Evolutionary conservation across 2,329 filamentous ascomycete genomes (phyloP), one percentile per base, ranked within the genome.

Genomic region (Cladosporium cucumerinum): DNA sequence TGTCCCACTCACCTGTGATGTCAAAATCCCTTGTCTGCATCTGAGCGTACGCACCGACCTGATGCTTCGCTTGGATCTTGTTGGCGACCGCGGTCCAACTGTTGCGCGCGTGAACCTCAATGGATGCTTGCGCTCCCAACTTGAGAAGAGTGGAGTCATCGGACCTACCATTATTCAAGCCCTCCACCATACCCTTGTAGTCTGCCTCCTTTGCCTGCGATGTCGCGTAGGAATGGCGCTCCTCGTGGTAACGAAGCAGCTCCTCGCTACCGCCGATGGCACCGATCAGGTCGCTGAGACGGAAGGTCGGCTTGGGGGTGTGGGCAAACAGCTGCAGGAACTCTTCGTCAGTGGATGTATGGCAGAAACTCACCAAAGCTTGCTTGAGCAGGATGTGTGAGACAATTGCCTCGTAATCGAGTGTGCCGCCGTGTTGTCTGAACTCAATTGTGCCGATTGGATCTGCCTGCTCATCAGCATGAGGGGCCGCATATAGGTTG

Each of bases 381-480:
- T 66, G 48, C 59, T 74, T 70, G 16, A 69, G 65, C 6, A 63
- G 52, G 28, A 65, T 61, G n/a, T 74, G 43, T 1, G 69, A 64
- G 11, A 66, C 36, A 57, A 76, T 71, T 12, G 68, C 66, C 1
- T 62, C 48, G 21, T 60, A 58, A 25, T 74, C 66, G 4, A 75
- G 52, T 2, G 70, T 73, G 1, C 70, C 72, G 14, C 57, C 46
- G 51, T 76, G 75, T 39, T 76, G 73, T 14, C 73, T 67, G 67
- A 77, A 76, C 65, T 73, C 73, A 51, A 76, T 71, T 1, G 74
- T 76, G n/a, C 66, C 64, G 2, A 30, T 63, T 26, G 52, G 61
- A 21, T 34, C 18, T 18, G 2, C 28, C 3, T 36, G 2, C 7
- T 26, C 28, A 2, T 30, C 5, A 7, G n/a, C 48, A 12, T n/a